phyloP scores from a whole-genome alignment of 371 early-diverging fungal genomes.

The Mortierella sp. region DNA sequence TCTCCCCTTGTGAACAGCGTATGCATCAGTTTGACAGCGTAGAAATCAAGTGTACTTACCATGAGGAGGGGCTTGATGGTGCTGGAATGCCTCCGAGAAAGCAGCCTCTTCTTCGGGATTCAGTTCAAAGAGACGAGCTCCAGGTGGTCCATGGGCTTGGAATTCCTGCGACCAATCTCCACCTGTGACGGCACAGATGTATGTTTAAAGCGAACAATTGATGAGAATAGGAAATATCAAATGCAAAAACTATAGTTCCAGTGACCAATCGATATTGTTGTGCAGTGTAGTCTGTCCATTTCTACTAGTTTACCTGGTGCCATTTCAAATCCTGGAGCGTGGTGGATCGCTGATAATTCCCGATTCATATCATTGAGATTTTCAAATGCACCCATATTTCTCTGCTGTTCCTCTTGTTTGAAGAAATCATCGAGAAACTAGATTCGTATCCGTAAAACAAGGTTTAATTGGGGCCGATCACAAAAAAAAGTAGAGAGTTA shows the following conservation, averaged over 20 bases:
- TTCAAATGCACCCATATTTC: slow-evolving; percentile 58
- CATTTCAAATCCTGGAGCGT: slow-evolving; percentile 38
- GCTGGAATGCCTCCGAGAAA: slow-evolving; percentile 71
- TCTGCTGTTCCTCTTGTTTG: slow-evolving; percentile 62
- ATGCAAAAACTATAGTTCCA: background rate
- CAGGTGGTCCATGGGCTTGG: slow-evolving; percentile 52
- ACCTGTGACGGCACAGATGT: slow-evolving; percentile 13
- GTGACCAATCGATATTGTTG: background rate
- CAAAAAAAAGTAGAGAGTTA: background rate
- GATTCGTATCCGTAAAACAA: slow-evolving; percentile 3
- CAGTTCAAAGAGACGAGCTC: slow-evolving; percentile 68
- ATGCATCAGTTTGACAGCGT: no score
- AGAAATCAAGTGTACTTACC: slow-evolving; percentile 13
- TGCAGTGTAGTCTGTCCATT: background rate
- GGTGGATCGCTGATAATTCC: slow-evolving; percentile 66
- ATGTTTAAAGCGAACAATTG: background rate
- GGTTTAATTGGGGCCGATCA: slow-evolving; percentile 11
- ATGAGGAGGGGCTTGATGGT: slow-evolving; percentile 58
- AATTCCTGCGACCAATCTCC: slow-evolving; percentile 72
- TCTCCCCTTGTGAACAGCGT: no score
- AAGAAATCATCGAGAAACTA: slow-evolving; percentile 73
- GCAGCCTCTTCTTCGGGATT: slow-evolving; percentile 70
- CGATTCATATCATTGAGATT: slow-evolving; percentile 66
- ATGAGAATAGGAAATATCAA: background rate
- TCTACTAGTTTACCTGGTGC: slow-evolving; percentile 32